phyloP scores from a whole-genome alignment of 2,329 filamentous ascomycete species.

The Mycocentrospora acerina region DNA sequence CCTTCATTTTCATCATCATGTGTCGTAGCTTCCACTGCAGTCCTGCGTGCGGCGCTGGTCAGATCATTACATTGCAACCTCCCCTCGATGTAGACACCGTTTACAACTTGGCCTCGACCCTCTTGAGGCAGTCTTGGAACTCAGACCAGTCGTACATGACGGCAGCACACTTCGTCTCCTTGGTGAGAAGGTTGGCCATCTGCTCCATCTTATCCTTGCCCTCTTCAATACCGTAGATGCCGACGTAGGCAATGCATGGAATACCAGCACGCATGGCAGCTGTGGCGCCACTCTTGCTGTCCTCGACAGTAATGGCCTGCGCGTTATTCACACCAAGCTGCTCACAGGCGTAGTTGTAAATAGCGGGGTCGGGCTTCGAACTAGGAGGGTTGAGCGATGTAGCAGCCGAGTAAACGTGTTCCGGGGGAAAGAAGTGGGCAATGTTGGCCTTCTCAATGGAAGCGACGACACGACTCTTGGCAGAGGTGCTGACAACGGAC shows the following conservation, averaged over 20 bases:
- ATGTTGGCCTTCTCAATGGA: conserved; percentile 78
- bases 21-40: conserved; percentile 19
- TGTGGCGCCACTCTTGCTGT: conserved; percentile 81
- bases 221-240: conserved; percentile 55
- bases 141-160: conserved; percentile 57
- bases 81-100: conserved; percentile 6
- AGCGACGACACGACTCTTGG: conserved; percentile 74
- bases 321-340: conserved; percentile 68
- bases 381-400: conserved; percentile 77
- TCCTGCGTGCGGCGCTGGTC: conserved; percentile 12
- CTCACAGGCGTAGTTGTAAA: conserved; percentile 79
- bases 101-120: conserved; percentile 47
- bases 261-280: conserved; percentile 78
- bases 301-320: conserved; percentile 81
- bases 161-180: conserved; percentile 50
- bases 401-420: conserved; percentile 79
- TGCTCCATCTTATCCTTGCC: conserved; percentile 46
- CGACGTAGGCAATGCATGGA: conserved; percentile 80
- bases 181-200: conserved; percentile 53
- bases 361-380: conserved; percentile 85
- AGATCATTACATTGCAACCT: conserved; percentile 8
- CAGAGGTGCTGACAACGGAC: conserved; percentile 79
- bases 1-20: conserved; percentile 20
- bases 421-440: conserved; percentile 74
- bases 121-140: conserved; percentile 52